Evolutionary conservation across 2,329 filamentous ascomycete species (phyloP), one percentile per base, ranked within the genome.

Genomic region (Huntiella moniliformis): DNA sequence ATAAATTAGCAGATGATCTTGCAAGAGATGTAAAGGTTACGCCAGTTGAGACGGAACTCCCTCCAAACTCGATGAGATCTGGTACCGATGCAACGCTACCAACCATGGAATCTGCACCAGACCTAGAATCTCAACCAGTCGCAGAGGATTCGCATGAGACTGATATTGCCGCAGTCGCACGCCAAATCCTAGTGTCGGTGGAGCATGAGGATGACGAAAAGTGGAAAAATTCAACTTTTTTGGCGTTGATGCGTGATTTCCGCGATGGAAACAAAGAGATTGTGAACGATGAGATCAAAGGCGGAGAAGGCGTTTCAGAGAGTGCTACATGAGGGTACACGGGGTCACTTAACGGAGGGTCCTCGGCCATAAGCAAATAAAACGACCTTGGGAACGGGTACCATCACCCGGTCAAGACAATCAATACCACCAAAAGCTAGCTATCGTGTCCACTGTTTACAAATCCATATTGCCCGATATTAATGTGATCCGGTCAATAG

Each of bases 201-300:
- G 56, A 63, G 51, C 63, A 67, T 44, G 64, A 67, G 50, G 55
- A 57, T 38, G 63, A 63, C 37, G 64, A 66, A 6, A 67, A 67
- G 51, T 67, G 64, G 64, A 63, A 64, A 51, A 64, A 67, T 38
- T 67, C 64, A 0, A 55, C 58, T n/a, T 67, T 67, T 37, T 54
- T 67, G 5, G 60, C 60, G 0, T 56, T 67, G 3, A 67, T 67
- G 64, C 60, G 62, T 13, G 64, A 67, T 46, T 66, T 67, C 39
- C 57, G 62, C 6, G 64, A 67, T 41, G 64, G 64, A 1, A 59
- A 54, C 16, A 67, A 67, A 51, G 63, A 65, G 15, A 64, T 67
- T 41, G 53, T 65, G 10, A 58, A 63, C 38, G 60, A 66, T 31
- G 57, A 65, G 53, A 62, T 67, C 18, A 56, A 42, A 42, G n/a